Percentiles rank a stretch among this genome's conserved stretches.
phyloP scores from a whole-genome alignment of 177 flowering plant species.

The Vitis hybrid region DNA sequence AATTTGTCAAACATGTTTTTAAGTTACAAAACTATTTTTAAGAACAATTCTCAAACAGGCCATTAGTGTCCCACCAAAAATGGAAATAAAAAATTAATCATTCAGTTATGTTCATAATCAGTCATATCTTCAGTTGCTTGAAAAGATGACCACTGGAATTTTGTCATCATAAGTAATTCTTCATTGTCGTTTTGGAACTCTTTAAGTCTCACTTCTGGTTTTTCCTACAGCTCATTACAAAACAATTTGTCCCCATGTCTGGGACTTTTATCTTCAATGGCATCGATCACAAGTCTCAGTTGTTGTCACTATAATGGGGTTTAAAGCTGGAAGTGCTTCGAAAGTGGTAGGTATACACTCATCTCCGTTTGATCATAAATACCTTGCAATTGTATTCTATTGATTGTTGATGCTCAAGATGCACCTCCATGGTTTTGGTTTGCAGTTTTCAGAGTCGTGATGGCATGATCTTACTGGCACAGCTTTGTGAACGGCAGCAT shows the following conservation, averaged over 20 bases:
- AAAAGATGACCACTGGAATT: too few relatives aligned
- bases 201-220: background rate
- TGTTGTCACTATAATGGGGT: slow-evolving; percentile 39
- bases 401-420: background rate
- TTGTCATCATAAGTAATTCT: too few relatives aligned
- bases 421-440: background rate
- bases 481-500: background rate
- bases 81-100: too few relatives aligned
- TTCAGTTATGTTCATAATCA: background rate
- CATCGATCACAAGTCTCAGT: slow-evolving; percentile 88
- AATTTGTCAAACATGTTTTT: too few relatives aligned
- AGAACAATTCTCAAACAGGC: too few relatives aligned
- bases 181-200: too few relatives aligned
- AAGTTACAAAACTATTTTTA: too few relatives aligned
- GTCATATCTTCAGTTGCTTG: too few relatives aligned
- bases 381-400: background rate
- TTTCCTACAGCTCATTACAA: slow-evolving; percentile 76
- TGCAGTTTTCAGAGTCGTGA: background rate
- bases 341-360: background rate
- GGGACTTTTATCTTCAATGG: slow-evolving; percentile 96
- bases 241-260: slow-evolving; percentile 86
- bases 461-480: background rate
- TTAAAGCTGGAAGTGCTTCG: slow-evolving; percentile 7
- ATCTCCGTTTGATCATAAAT: background rate
- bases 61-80: background rate